Conservation (phyloP, 495 filamentous ascomycete genomes). For the Penicillium atrosanguineum region DNA sequence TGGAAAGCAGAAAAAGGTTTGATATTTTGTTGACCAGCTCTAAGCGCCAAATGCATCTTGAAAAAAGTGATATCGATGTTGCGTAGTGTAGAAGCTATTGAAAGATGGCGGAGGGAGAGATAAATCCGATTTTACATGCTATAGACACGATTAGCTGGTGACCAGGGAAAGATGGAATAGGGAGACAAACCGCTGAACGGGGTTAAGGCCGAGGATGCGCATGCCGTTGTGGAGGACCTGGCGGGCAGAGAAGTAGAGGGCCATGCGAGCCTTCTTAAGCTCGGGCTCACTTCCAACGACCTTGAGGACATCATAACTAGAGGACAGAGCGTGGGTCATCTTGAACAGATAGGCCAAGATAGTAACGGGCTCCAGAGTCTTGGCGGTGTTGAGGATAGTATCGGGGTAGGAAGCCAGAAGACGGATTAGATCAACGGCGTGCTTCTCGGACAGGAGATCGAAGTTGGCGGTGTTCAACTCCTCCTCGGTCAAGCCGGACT, state of each 20-base stretch:
- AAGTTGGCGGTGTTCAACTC: slow-evolving; percentile 53
- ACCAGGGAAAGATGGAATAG: not conserved
- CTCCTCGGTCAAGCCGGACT: slow-evolving; percentile 42
- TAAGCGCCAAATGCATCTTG: slow-evolving; percentile 23
- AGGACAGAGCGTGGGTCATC: slow-evolving; percentile 82
- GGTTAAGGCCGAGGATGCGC: slow-evolving; percentile 74
- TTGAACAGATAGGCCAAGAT: slow-evolving; percentile 82
- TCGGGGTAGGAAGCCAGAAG: slow-evolving; percentile 62
- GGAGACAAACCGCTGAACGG: slow-evolving; percentile 59
- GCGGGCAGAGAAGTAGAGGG: slow-evolving; percentile 75
- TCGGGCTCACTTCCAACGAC: slow-evolving; percentile 72
- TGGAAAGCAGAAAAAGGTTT: not conserved
- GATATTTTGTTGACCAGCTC: slow-evolving; percentile 18
- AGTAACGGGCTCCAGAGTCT: slow-evolving; percentile 63
- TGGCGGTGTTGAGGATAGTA: slow-evolving; percentile 57
- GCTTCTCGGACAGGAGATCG: slow-evolving; percentile 53
- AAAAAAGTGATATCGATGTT: slow-evolving; percentile 9
- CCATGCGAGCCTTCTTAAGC: slow-evolving; percentile 74
- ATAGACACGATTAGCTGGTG: slow-evolving; percentile 4
- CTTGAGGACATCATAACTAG: slow-evolving; percentile 76
- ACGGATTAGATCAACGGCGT: slow-evolving; percentile 58
- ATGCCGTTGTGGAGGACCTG: slow-evolving; percentile 82
- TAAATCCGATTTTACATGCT: slow-evolving; percentile 18
- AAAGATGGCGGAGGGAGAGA: not conserved
- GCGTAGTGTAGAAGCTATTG: not conserved